phyloP scores from a whole-genome alignment of 2,329 filamentous ascomycete species.

The Ceratocystis lukuohia region DNA sequence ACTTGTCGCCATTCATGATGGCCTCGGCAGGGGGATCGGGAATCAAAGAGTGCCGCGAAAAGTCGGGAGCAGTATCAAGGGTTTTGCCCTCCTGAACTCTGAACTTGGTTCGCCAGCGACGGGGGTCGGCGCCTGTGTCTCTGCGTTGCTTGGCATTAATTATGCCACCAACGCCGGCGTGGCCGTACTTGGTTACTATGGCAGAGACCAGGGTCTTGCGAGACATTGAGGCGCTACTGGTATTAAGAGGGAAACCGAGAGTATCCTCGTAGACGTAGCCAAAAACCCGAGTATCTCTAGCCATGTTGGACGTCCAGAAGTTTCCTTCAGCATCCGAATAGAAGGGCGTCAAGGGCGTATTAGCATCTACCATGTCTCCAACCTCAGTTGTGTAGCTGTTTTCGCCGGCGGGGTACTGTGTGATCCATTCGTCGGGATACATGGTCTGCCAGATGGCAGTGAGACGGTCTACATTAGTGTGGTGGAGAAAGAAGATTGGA shows the following conservation, averaged over 20 bases:
- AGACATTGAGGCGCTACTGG: constrained; percentile 14
- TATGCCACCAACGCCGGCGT: constrained; percentile 32
- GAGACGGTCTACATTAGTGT: constrained; percentile 60
- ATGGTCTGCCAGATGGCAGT: constrained; percentile 67
- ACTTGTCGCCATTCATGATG: constrained; percentile 31
- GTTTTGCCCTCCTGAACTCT: constrained; percentile 18
- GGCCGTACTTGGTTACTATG: constrained; percentile 29
- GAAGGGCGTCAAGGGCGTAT: constrained; percentile 54
- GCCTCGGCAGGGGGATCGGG: constrained; percentile 22
- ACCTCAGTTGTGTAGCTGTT: constrained; percentile 47
- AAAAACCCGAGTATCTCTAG: constrained; percentile 47
- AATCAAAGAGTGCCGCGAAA: constrained; percentile 17
- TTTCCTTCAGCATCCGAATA: constrained; percentile 42
- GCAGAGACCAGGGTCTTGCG: constrained; percentile 20
- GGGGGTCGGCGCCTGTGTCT: constrained; percentile 7
- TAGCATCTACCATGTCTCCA: constrained; percentile 40
- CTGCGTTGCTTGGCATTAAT: constrained; percentile 37
- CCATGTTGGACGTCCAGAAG: constrained; percentile 55
- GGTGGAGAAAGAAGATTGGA: constrained; percentile 66
- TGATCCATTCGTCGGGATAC: constrained; percentile 54
- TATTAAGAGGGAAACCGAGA: constrained; percentile 21
- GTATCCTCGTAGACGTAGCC: constrained; percentile 64
- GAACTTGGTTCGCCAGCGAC: constrained; percentile 15
- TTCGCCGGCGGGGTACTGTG: constrained; percentile 39
- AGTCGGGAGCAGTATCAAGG: constrained; percentile 16